Evolutionary conservation across 2,329 filamentous ascomycete genomes (phyloP).

Genomic region (Ilyonectria mors-panacis): DNA sequence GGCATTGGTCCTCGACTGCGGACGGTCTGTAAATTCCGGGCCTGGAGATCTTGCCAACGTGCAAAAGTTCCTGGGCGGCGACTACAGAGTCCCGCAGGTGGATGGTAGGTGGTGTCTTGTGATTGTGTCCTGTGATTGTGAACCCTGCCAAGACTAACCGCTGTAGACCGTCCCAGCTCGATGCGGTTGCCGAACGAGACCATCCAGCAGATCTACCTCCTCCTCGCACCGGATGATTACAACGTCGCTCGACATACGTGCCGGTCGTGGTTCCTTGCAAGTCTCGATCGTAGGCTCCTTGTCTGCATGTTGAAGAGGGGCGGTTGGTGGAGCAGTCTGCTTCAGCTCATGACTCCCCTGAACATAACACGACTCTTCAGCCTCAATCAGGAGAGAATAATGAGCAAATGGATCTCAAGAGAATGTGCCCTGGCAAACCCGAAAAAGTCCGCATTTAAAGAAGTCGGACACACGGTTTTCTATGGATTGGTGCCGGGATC

Average conservation of each 20-base stretch:
- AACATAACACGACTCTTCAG: constrained; percentile 28
- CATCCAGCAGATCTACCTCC: constrained; percentile 53
- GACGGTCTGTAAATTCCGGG: constrained; percentile 29
- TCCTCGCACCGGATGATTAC: constrained; percentile 61
- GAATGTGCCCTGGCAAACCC: constrained; percentile 53
- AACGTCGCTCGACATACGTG: constrained; percentile 74
- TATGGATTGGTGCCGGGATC: constrained; percentile 49
- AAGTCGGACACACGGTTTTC: constrained; percentile 56
- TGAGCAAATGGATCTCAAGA: constrained; percentile 59
- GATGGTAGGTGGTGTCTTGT: constrained; percentile 23
- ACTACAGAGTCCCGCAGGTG: constrained; percentile 18
- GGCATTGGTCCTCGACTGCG: constrained; percentile 34
- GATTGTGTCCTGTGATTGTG: neutral
- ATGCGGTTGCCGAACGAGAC: constrained; percentile 55
- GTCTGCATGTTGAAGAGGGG: constrained; percentile 67
- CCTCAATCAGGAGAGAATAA: constrained; percentile 50
- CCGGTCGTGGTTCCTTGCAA: constrained; percentile 71
- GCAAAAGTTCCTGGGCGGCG: constrained; percentile 29
- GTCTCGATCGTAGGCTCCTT: constrained; percentile 67
- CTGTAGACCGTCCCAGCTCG: constrained; percentile 35
- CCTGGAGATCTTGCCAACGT: constrained; percentile 31
- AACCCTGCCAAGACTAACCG: constrained; percentile 2
- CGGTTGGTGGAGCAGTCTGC: constrained; percentile 65
- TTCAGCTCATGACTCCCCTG: constrained; percentile 46
- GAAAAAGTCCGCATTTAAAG: constrained; percentile 48